Percentiles rank a stretch among this genome's conserved stretches.
Evolutionary conservation across 805 yeast genomes (phyloP).

Genomic region (Candida quercuum): DNA sequence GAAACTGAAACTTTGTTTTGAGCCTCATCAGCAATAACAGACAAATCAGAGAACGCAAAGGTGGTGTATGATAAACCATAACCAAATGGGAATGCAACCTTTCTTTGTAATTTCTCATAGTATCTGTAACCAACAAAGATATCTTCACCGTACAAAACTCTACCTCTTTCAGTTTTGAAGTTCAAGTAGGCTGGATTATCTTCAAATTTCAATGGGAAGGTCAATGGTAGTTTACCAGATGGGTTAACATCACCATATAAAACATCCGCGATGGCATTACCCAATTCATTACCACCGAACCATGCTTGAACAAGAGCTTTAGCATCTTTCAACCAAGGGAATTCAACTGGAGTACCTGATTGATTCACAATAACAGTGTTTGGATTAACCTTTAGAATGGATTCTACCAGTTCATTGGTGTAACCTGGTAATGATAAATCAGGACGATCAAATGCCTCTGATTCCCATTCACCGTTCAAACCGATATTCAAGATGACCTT

Average conservation of each 20-base stretch:
- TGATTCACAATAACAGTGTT: constrained; percentile 52
- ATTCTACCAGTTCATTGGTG: constrained; percentile 42
- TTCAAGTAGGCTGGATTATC: constrained; percentile 55
- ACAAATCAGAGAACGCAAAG: constrained; percentile 37
- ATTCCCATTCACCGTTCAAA: constrained; percentile 51
- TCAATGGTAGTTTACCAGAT: constrained; percentile 49
- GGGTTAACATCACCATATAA: constrained; percentile 58
- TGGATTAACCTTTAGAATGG: constrained; percentile 42
- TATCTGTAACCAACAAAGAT: constrained; percentile 58
- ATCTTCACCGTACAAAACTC: constrained; percentile 59
- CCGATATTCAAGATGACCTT: constrained; percentile 50
- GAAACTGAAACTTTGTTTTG: constrained; percentile 22
- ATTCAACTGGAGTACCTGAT: constrained; percentile 57
- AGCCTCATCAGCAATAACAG: constrained; percentile 26
- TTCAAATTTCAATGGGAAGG: constrained; percentile 46
- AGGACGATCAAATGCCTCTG: constrained; percentile 54
- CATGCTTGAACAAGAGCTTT: constrained; percentile 48
- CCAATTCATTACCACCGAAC: constrained; percentile 56
- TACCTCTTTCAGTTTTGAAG: constrained; percentile 46
- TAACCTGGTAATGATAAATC: constrained; percentile 47
- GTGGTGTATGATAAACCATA: constrained; percentile 56
- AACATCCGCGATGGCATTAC: constrained; percentile 57
- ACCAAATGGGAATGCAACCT: constrained; percentile 57
- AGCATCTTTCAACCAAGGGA: constrained; percentile 46
- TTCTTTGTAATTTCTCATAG: constrained; percentile 46